A percentile compares a stretch with the other conserved stretches of the same genome.
Conservation (phyloP, 306 rosid species). For the Vicia sativa region DNA sequence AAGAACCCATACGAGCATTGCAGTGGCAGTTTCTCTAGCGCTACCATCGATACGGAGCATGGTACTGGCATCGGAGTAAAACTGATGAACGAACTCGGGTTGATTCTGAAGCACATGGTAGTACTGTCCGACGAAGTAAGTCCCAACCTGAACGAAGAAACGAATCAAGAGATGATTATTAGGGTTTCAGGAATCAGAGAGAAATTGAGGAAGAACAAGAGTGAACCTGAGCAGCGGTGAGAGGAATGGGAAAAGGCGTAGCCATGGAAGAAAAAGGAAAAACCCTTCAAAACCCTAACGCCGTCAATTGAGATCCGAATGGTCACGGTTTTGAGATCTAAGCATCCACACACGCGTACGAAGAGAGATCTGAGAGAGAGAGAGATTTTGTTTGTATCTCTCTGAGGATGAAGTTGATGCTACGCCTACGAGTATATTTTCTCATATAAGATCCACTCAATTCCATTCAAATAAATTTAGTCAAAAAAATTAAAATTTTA, state of each 20-base stretch:
- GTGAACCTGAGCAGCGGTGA: constrained; percentile 89
- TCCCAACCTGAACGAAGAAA: constrained; percentile 67
- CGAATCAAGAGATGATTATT: not conserved
- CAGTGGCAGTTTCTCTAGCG: constrained; percentile 68
- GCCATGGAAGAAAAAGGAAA: constrained; percentile 56
- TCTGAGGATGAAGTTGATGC: constrained; percentile 30
- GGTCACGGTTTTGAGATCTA: constrained; percentile 19
- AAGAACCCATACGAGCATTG: constrained; percentile 69
- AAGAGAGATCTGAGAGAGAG: constrained; percentile 6
- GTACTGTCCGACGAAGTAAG: constrained; percentile 96
- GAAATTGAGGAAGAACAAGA: not conserved
- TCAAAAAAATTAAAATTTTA: too few relatives aligned
- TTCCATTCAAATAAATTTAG: not conserved
- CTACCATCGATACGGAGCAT: constrained; percentile 81
- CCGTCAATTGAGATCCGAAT: constrained; percentile 49
- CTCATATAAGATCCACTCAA: constrained; percentile 10
- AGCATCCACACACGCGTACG: not conserved
- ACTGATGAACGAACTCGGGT: constrained; percentile 87
- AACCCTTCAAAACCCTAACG: constrained; percentile 66
- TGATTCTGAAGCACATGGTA: constrained; percentile 91
- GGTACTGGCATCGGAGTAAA: constrained; percentile 92
- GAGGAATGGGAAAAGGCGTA: constrained; percentile 71
- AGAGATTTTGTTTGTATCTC: not conserved
- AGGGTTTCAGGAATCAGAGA: not conserved
- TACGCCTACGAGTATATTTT: not conserved